Evolutionary conservation across 179 eudicot species (phyloP).

Genomic region (Corrigiola litoralis): DNA sequence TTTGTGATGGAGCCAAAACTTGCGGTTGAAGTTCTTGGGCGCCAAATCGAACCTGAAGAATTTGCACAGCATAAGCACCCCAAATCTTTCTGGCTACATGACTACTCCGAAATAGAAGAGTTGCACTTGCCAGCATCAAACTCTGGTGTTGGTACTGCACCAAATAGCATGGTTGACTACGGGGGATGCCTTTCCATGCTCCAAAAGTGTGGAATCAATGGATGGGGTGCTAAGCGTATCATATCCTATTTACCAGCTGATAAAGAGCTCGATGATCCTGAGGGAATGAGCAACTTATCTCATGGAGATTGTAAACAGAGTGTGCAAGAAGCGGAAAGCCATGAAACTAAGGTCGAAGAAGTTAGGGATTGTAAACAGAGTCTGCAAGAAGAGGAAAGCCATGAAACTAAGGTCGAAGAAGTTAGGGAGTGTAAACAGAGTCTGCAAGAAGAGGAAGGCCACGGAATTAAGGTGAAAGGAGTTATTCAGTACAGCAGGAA

Average conservation of each 20-base stretch:
- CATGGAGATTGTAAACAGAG: slow-evolving; percentile 20
- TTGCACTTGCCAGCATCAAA: slow-evolving; percentile 7
- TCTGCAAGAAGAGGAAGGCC: slow-evolving; percentile 16
- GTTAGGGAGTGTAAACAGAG: no score
- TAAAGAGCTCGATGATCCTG: neutral
- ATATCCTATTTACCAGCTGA: slow-evolving; percentile 25
- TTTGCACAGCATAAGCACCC: slow-evolving; percentile 33
- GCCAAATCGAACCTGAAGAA: slow-evolving; percentile 38
- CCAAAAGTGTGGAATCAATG: slow-evolving; percentile 17
- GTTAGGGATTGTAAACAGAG: slow-evolving; percentile 1
- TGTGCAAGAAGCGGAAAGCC: slow-evolving; percentile 2
- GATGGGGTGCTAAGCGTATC: slow-evolving; percentile 33
- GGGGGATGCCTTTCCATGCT: slow-evolving; percentile 26
- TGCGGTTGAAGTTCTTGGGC: slow-evolving; percentile 48
- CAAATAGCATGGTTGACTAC: slow-evolving; percentile 5
- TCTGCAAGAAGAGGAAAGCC: slow-evolving; percentile 15
- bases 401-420: slow-evolving; percentile 6
- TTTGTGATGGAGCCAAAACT: slow-evolving; percentile 54
- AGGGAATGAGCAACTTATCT: neutral
- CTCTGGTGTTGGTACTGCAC: neutral
- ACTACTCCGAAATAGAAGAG: neutral
- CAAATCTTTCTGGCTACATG: slow-evolving; percentile 53
- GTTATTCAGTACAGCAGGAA: slow-evolving; percentile 35
- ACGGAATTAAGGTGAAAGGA: slow-evolving; percentile 14
- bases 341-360: neutral